Base-by-base conservation (phyloP, 331 rosid genomes). In the Pyrus hybrid region DNA sequence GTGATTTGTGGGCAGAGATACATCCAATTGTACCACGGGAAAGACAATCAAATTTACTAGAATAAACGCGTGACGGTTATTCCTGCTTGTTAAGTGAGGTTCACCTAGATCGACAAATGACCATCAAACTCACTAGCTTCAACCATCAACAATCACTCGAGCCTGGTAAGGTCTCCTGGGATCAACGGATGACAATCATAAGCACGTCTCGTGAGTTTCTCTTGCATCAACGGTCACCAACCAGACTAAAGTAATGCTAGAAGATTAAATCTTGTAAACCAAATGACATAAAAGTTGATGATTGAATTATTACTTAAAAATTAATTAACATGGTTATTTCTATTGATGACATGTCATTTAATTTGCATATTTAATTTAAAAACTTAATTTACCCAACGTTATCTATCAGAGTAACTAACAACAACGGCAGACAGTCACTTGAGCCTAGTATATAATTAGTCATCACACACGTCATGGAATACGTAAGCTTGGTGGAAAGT, bases 391-490 rank as follows among this genome's bases (percentile, higher is more conserved):
- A 9, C 3, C 43, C 0, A 35, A 2, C 43, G 2, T 35, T 9
- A 0, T 9, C 1, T 0, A 0, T 47, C 54, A 0, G 8, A 16
- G 1, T 16, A 2, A 49, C 4, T 16, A 14, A 47, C 20, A 14
- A 0, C 5, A 47, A 5, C 20, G 1, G 20, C 20, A 18, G 20
- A 49, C 2, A n/a, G 1, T 49, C 56, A 1, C 9, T 6, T 6
- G 9, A 49, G 4, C 9, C 4, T 1, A 17, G n/a, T 16, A 33
- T 9, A 13, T 64, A 16, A 18, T 63, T 11, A 0, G 10, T 26
- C 35, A 62, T 26, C 33, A 63, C 68, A 20, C 5, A 66, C 51
- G 70, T 66, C 70, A 33, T 66, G 70, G 51, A 64, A 8, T 64
- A n/a, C 23, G 4, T 29, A 64, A 64, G 13, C 16, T 30, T 8